Percentiles rank a stretch among this genome's conserved stretches.
These are phyloP conservation scores for Xylariaceae sp. DNA, from an alignment of 2,329 filamentous ascomycete species.

Conservation along the genomic window DNA sequence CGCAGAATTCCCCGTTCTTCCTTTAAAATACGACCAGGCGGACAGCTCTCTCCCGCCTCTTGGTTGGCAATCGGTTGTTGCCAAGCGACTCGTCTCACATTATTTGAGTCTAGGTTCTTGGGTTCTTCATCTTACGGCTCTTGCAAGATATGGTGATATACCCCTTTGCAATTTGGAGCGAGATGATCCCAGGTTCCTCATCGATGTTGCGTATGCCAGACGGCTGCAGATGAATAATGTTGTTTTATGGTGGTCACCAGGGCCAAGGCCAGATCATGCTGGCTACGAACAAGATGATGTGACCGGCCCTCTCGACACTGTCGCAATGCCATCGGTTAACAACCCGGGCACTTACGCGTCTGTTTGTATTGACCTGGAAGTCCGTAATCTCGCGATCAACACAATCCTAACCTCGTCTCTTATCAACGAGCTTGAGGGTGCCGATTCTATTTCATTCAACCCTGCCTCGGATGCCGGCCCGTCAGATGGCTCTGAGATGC, in stretches of 20 bases:
- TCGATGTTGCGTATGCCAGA: constrained; percentile 93
- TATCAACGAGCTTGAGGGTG: constrained; percentile 94
- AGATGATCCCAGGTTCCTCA: constrained; percentile 92
- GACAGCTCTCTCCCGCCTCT: constrained; percentile 90
- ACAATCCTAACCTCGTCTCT: constrained; percentile 96
- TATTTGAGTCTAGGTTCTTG: constrained; percentile 93
- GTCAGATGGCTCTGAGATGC: constrained; percentile 69
- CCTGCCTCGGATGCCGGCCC: constrained; percentile 69
- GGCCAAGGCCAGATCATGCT: constrained; percentile 88
- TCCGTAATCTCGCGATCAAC: constrained; percentile 96
- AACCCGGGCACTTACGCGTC: constrained; percentile 93
- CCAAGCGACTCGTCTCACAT: constrained; percentile 83
- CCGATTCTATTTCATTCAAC: constrained; percentile 86
- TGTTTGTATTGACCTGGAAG: constrained; percentile 92
- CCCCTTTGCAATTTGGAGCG: constrained; percentile 94
- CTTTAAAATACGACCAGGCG: constrained; percentile 79
- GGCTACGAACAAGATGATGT: constrained; percentile 95
- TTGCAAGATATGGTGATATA: constrained; percentile 91
- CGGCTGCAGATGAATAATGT: constrained; percentile 90
- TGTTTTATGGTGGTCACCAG: constrained; percentile 94
- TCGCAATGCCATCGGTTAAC: constrained; percentile 92
- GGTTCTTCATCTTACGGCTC: constrained; percentile 85
- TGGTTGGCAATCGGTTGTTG: constrained; percentile 91
- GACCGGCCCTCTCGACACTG: constrained; percentile 78
- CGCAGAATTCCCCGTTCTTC: constrained; percentile 82